Evolutionary conservation across 169 alveolate species (phyloP).

Genomic region (Eimeria sp.): DNA sequence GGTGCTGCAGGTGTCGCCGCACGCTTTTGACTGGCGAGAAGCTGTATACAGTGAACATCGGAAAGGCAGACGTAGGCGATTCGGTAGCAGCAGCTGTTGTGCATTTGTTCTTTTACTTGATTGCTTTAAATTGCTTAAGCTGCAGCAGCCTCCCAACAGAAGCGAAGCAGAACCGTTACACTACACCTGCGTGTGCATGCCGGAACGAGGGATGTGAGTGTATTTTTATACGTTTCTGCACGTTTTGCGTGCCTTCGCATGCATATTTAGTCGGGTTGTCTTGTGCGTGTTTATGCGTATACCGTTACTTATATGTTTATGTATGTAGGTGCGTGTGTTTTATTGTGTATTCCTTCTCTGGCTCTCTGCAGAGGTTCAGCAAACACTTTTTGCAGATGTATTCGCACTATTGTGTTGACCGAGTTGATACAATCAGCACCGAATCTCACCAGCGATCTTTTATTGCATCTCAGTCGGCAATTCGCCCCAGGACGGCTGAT

Average conservation of each 20-base stretch:
- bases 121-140: too few relatives aligned
- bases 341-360: background rate
- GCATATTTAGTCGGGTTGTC: background rate
- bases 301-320: background rate
- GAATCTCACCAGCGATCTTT: conserved; percentile 13
- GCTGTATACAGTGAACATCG: conserved; percentile 24
- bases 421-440: background rate
- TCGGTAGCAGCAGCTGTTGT: background rate
- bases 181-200: too few relatives aligned
- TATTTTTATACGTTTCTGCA: background rate
- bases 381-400: conserved; percentile 3
- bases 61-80: conserved; percentile 24
- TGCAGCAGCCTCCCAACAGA: background rate
- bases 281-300: background rate
- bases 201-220: background rate
- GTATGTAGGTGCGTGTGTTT: background rate
- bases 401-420: background rate
- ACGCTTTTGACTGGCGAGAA: conserved; percentile 28
- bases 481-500: background rate
- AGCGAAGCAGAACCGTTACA: too few relatives aligned
- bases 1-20: conserved; percentile 34
- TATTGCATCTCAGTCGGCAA: background rate
- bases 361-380: conserved; percentile 49
- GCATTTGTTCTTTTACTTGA: background rate
- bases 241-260: background rate